Evolutionary conservation across 208 protist genomes (phyloP).

Genomic region (Leishmania mexicana): DNA sequence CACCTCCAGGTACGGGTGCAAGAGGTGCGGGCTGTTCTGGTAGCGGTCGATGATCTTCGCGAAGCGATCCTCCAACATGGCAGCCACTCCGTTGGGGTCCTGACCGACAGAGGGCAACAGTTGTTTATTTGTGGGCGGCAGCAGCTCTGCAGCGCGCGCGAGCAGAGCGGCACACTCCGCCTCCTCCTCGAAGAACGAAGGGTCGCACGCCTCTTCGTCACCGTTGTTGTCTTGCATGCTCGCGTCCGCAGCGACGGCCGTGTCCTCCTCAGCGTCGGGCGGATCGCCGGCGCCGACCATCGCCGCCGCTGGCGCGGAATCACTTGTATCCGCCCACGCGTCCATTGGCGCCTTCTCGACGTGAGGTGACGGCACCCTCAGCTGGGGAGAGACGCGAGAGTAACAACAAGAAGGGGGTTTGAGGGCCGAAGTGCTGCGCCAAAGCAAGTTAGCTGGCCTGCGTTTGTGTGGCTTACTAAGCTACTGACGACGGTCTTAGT

Average conservation of each 20-base stretch:
- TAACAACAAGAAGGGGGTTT: background rate
- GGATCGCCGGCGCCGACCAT: background rate
- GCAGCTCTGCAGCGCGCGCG: constrained; percentile 29
- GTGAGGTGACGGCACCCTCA: background rate
- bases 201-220: constrained; percentile 53
- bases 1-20: constrained; percentile 90
- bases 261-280: constrained; percentile 4
- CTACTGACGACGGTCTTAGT: background rate
- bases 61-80: constrained; percentile 59
- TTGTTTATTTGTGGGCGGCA: constrained; percentile 36
- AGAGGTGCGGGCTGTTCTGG: constrained; percentile 93
- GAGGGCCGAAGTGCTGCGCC: background rate
- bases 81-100: constrained; percentile 65
- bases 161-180: constrained; percentile 54
- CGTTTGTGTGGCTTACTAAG: background rate
- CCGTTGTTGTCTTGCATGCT: background rate
- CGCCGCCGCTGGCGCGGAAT: background rate
- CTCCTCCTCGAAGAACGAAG: constrained; percentile 85
- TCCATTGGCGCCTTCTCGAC: background rate
- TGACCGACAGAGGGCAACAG: constrained; percentile 61
- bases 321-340: background rate
- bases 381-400: no score
- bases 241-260: background rate
- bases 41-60: constrained; percentile 88
- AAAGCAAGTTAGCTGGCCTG: no score